phyloP scores from a whole-genome alignment of 371 early-diverging fungal species.

The Actinomucor elegans region DNA sequence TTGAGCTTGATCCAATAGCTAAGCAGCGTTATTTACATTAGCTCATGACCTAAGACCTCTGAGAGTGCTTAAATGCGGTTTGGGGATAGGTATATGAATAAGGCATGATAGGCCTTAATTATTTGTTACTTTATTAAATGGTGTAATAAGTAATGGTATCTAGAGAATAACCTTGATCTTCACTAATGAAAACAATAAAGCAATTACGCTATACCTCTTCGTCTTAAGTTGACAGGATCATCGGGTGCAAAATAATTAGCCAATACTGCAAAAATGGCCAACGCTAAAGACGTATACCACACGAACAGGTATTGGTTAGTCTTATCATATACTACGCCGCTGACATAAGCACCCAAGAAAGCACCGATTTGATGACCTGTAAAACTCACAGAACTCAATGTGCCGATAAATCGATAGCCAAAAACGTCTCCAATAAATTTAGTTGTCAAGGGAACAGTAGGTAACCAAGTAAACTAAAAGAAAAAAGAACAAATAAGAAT shows the following conservation, averaged over 20 bases:
- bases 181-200: too few species aligned
- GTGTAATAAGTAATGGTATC: too few species aligned
- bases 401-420: conserved; percentile 43
- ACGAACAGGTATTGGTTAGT: conserved; percentile 21
- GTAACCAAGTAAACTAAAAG: conserved; percentile 39
- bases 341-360: conserved; percentile 40
- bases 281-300: conserved; percentile 39
- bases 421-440: conserved; percentile 34
- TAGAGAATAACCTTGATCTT: too few species aligned
- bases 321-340: conserved; percentile 38
- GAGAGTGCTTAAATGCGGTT: too few species aligned
- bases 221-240: too few species aligned
- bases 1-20: too few species aligned
- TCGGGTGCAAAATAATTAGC: conserved; percentile 27
- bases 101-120: too few species aligned
- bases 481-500: background rate
- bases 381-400: conserved; percentile 22
- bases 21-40: too few species aligned
- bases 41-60: too few species aligned
- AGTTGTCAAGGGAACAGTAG: conserved; percentile 47
- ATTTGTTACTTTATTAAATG: too few species aligned
- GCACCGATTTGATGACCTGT: conserved; percentile 42
- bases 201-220: too few species aligned
- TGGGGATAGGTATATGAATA: too few species aligned
- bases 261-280: conserved; percentile 22